Conservation (phyloP, 805 yeast genomes). For the Zygoascus biomembranicola region DNA sequence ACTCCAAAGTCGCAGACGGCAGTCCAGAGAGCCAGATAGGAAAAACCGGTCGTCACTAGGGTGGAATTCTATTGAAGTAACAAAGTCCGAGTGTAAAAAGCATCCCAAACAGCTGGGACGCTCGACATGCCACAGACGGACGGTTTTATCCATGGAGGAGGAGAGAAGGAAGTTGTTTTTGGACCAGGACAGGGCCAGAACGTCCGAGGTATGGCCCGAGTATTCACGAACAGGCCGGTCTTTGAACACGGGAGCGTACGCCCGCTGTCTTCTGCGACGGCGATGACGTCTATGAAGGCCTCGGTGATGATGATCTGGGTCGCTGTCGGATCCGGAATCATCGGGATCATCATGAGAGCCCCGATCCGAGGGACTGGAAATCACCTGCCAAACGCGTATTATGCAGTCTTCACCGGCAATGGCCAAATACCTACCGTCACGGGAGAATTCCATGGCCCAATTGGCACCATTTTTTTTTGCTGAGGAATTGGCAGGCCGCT, state of each 20-base stretch:
- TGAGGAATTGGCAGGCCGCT: neutral
- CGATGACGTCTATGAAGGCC: neutral
- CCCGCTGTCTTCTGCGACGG: constrained; percentile 8
- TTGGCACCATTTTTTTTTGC: constrained; percentile 24
- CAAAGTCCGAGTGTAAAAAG: constrained; percentile 72
- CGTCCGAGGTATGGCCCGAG: constrained; percentile 59
- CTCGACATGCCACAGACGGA: constrained; percentile 76
- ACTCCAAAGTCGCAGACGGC: constrained; percentile 72
- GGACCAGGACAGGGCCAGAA: constrained; percentile 81
- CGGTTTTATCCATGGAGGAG: constrained; percentile 80
- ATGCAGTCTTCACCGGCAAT: constrained; percentile 72
- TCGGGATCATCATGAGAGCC: constrained; percentile 21
- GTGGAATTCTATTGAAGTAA: constrained; percentile 71
- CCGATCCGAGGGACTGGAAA: constrained; percentile 63
- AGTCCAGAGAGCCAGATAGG: constrained; percentile 72
- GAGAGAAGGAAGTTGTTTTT: constrained; percentile 72
- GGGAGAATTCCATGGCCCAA: constrained; percentile 67
- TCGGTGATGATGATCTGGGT: neutral
- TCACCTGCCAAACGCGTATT: constrained; percentile 71
- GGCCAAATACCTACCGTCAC: constrained; percentile 77
- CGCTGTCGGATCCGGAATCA: neutral
- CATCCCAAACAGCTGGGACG: constrained; percentile 52
- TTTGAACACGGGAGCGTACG: constrained; percentile 73
- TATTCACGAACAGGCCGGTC: constrained; percentile 53
- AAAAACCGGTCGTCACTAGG: constrained; percentile 84